Conservation (phyloP, 108 stramenopile genomes). For the Licmophora abbreviata region DNA sequence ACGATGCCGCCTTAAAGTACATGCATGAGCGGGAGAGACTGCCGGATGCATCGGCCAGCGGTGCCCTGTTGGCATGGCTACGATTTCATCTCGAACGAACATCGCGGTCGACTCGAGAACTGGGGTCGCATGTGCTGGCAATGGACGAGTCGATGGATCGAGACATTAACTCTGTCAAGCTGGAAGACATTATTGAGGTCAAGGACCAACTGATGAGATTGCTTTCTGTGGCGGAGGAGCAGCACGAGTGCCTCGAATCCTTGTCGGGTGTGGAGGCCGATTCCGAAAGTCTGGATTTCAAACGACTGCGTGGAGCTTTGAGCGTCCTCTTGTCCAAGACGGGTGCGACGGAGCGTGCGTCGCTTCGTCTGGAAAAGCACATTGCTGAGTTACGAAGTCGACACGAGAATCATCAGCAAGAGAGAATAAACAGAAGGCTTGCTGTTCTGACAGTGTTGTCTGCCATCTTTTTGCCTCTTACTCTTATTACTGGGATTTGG, state of each 20-base stretch:
- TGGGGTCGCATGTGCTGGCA: conserved; percentile 22
- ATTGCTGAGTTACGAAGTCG: conserved; percentile 24
- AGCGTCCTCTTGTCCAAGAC: conserved; percentile 25
- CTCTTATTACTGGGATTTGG: conserved; percentile 34
- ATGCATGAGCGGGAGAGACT: conserved; percentile 36
- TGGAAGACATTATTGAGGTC: conserved; percentile 28
- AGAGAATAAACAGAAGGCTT: conserved; percentile 29
- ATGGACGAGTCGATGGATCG: conserved; percentile 37
- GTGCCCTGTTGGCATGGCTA: conserved; percentile 32
- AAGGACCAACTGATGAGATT: conserved; percentile 32
- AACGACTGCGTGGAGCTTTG: conserved; percentile 21
- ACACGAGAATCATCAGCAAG: conserved; percentile 29
- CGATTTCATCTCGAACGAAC: conserved; percentile 44
- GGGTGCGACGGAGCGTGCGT: conserved; percentile 34
- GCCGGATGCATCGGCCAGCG: conserved; percentile 24
- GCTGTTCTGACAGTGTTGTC: conserved; percentile 35
- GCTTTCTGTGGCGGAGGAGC: conserved; percentile 44
- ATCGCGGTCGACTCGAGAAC: conserved; percentile 23
- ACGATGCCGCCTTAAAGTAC: conserved; percentile 15
- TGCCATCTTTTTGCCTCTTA: conserved; percentile 43
- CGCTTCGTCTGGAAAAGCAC: conserved; percentile 35
- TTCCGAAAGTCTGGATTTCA: conserved; percentile 29
- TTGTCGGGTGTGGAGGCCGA: conserved; percentile 15
- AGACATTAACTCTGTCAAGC: conserved; percentile 19
- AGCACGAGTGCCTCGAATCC: conserved; percentile 16